These are phyloP conservation scores for Fusarium caatingaense DNA, from an alignment of 2,329 filamentous ascomycete genomes.

Conservation along the genomic window DNA sequence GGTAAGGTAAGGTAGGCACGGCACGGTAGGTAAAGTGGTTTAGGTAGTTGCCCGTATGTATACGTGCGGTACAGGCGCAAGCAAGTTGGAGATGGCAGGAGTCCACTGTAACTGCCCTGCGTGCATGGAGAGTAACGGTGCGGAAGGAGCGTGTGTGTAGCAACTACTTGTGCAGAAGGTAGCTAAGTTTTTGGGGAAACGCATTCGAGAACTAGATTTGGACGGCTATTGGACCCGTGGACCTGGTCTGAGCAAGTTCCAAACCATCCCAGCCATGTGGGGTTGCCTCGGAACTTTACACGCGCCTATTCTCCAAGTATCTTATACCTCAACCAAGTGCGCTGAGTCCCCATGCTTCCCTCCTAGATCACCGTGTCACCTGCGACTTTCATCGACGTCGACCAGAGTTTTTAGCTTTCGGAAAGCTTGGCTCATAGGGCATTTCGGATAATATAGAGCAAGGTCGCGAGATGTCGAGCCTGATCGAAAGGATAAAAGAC, in stretches of 20 bases:
- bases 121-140: conserved; percentile 23
- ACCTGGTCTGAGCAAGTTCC: conserved; percentile 9
- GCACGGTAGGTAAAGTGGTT: conserved; percentile 23
- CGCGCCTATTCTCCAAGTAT: conserved; percentile 16
- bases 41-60: conserved; percentile 14
- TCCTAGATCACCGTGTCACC: conserved; percentile 39
- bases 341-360: conserved; percentile 29
- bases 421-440: conserved; percentile 9
- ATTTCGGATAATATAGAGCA: background rate
- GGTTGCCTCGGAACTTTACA: conserved; percentile 35
- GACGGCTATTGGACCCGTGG: conserved; percentile 12
- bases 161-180: conserved; percentile 17
- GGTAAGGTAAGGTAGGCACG: conserved; percentile 7
- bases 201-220: background rate
- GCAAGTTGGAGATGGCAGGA: conserved; percentile 25
- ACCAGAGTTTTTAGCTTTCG: conserved; percentile 29
- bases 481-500: conserved; percentile 21
- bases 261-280: conserved; percentile 28
- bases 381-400: conserved; percentile 43
- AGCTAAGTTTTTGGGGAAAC: conserved; percentile 29
- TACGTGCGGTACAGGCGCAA: background rate
- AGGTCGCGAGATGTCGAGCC: background rate
- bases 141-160: conserved; percentile 14
- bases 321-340: conserved; percentile 23
- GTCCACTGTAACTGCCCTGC: conserved; percentile 27